phyloP scores from a whole-genome alignment of 2,329 filamentous ascomycete genomes.

The Phyllosticta capitalensis region DNA sequence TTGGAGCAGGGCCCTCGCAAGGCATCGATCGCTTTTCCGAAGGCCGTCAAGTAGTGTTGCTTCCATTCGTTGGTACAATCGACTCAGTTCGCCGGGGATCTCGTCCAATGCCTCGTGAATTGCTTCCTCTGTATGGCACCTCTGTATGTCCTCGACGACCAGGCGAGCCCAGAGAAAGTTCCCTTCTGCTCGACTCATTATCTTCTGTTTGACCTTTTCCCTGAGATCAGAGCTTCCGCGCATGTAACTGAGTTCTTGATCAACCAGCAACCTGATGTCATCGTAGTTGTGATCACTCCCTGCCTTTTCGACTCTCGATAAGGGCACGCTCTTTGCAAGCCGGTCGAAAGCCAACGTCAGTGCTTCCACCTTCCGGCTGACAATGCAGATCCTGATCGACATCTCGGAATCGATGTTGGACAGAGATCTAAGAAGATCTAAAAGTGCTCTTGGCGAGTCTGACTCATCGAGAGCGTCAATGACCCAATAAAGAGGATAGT shows the following conservation, averaged over 20 bases:
- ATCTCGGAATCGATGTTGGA: not conserved
- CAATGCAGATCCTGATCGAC: not conserved
- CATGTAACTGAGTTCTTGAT: not conserved
- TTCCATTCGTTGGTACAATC: not conserved
- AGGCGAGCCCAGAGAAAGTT: constrained; percentile 6
- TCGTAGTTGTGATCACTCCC: not conserved
- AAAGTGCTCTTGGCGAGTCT: constrained; percentile 18
- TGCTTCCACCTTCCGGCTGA: not conserved
- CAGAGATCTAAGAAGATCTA: constrained; percentile 12
- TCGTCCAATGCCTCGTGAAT: not conserved
- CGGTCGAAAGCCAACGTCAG: not conserved
- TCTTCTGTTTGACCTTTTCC: not conserved
- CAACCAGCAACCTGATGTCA: not conserved
- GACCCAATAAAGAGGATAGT: constrained; percentile 28
- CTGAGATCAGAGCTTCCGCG: not conserved
- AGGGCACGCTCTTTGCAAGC: not conserved
- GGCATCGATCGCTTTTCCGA: not conserved
- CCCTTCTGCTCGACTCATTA: not conserved
- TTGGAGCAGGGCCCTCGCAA: not conserved
- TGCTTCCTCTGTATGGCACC: not conserved
- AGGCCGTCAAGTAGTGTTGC: not conserved
- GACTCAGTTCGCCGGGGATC: not conserved
- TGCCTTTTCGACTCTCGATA: not conserved
- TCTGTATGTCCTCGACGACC: not conserved
- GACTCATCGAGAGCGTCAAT: constrained; percentile 34